Evolutionary conservation across 495 filamentous ascomycete genomes (phyloP).

Genomic region (Talaromyces trachyspermus): DNA sequence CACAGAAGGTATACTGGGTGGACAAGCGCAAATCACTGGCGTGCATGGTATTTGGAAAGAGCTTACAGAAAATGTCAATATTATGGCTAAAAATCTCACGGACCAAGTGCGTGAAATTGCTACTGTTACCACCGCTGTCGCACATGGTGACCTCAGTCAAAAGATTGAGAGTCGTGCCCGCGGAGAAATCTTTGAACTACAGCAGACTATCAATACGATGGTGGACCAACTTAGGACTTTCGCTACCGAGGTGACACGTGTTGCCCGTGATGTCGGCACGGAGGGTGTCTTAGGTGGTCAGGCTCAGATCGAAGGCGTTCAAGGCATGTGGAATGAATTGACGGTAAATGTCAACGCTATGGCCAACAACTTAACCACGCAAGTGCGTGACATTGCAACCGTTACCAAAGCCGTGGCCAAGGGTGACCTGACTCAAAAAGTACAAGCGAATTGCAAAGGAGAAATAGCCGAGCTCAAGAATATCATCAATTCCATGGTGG

Average conservation of each 20-base stretch:
- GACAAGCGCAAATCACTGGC: constrained; percentile 88
- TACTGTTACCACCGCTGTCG: constrained; percentile 90
- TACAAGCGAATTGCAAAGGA: constrained; percentile 92
- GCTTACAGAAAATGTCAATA: constrained; percentile 94
- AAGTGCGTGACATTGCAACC: constrained; percentile 96
- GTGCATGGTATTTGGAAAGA: constrained; percentile 99
- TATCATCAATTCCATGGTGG: constrained; percentile 99
- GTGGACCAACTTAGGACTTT: constrained; percentile 96
- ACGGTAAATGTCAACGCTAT: constrained; percentile 98
- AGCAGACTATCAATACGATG: constrained; percentile 99
- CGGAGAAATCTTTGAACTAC: constrained; percentile 91
- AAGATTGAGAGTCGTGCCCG: constrained; percentile 93
- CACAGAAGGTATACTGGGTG: constrained; percentile 94
- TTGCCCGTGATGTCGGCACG: constrained; percentile 93
- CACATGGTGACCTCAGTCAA: constrained; percentile 90
- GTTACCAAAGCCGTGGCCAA: constrained; percentile 97
- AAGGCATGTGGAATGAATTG: constrained; percentile 91
- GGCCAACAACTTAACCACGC: constrained; percentile 94
- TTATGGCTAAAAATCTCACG: constrained; percentile 87
- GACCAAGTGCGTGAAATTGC: constrained; percentile 95
- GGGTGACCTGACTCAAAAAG: constrained; percentile 94
- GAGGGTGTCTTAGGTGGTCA: constrained; percentile 96
- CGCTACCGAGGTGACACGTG: constrained; percentile 92
- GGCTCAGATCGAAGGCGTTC: constrained; percentile 83
- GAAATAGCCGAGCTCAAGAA: constrained; percentile 94